Percentiles rank a stretch among this genome's conserved stretches.
These are phyloP conservation scores for Tolypocladium tundrense DNA, from an alignment of 2,329 filamentous ascomycete species.

Conservation along the genomic window DNA sequence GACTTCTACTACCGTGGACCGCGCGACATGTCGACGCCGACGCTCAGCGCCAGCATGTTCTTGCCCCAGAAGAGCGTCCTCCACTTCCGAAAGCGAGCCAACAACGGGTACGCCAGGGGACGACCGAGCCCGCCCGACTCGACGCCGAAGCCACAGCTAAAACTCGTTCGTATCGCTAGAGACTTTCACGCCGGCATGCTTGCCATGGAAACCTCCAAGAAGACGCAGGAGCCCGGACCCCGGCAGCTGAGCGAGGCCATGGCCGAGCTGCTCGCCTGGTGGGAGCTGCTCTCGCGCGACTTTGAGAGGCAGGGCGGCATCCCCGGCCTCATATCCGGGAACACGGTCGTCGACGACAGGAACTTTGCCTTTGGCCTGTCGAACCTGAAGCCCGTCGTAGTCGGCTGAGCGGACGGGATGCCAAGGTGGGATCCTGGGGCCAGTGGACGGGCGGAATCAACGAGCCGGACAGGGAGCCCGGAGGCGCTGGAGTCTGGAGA, in stretches of 20 bases:
- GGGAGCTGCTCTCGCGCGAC: slow-evolving; percentile 27
- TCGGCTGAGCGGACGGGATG: neutral
- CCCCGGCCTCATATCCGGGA: slow-evolving; percentile 23
- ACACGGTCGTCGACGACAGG: slow-evolving; percentile 28
- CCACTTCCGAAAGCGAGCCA: slow-evolving; percentile 32
- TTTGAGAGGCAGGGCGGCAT: slow-evolving; percentile 24
- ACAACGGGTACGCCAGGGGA: slow-evolving; percentile 5
- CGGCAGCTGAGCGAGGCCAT: slow-evolving; percentile 10
- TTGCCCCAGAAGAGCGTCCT: slow-evolving; percentile 38
- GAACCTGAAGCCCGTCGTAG: neutral
- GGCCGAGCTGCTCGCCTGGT: slow-evolving; percentile 20
- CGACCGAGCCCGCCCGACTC: slow-evolving; percentile 13
- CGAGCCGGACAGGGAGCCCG: neutral
- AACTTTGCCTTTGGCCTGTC: slow-evolving; percentile 17
- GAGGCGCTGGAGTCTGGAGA: neutral
- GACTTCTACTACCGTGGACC: slow-evolving; percentile 37
- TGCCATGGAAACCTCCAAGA: neutral
- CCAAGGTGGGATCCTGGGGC: neutral
- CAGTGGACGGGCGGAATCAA: neutral
- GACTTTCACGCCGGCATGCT: neutral
- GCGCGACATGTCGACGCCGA: slow-evolving; percentile 39
- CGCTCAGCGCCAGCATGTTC: slow-evolving; percentile 44
- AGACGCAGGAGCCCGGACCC: neutral
- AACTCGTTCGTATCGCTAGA: neutral
- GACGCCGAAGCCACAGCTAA: slow-evolving; percentile 13